A percentile compares a stretch with the other conserved stretches of the same genome.
Conservation (phyloP, 306 rosid genomes). For the Hippophae gyantsensis region DNA sequence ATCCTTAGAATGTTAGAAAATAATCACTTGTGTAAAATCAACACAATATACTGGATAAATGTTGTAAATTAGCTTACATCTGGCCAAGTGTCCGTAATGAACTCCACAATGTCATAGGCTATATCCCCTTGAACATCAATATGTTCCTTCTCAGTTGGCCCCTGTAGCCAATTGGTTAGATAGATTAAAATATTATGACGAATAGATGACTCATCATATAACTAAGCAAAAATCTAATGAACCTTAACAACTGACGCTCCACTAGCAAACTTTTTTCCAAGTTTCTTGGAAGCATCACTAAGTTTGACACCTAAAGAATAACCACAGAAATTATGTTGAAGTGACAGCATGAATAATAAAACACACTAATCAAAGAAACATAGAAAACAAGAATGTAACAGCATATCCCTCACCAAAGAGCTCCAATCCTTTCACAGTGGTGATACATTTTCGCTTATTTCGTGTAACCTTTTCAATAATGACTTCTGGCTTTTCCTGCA, state of each 20-base stretch:
- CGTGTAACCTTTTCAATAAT: constrained; percentile 85
- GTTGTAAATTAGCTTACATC: constrained; percentile 42
- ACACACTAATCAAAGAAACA: neutral
- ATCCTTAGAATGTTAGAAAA: too few species aligned
- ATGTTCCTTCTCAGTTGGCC: constrained; percentile 98
- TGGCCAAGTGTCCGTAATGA: constrained; percentile 88
- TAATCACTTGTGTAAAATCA: too few species aligned
- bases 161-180: constrained; percentile 47
- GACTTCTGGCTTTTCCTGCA: constrained; percentile 88
- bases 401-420: constrained; percentile 67
- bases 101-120: constrained; percentile 82
- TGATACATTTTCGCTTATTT: constrained; percentile 85
- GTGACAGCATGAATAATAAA: constrained; percentile 3
- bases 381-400: constrained; percentile 8
- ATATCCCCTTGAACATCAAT: constrained; percentile 99
- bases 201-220: constrained; percentile 8
- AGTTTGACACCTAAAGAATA: constrained; percentile 73
- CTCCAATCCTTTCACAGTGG: constrained; percentile 92
- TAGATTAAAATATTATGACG: constrained; percentile 15
- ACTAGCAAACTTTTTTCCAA: constrained; percentile 95
- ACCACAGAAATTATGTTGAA: constrained; percentile 10
- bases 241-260: constrained; percentile 99
- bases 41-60: too few species aligned
- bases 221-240: constrained; percentile 7
- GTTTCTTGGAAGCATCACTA: constrained; percentile 96